phyloP scores from a whole-genome alignment of 2,329 filamentous ascomycete genomes.

The Talaromyces pinophilus region DNA sequence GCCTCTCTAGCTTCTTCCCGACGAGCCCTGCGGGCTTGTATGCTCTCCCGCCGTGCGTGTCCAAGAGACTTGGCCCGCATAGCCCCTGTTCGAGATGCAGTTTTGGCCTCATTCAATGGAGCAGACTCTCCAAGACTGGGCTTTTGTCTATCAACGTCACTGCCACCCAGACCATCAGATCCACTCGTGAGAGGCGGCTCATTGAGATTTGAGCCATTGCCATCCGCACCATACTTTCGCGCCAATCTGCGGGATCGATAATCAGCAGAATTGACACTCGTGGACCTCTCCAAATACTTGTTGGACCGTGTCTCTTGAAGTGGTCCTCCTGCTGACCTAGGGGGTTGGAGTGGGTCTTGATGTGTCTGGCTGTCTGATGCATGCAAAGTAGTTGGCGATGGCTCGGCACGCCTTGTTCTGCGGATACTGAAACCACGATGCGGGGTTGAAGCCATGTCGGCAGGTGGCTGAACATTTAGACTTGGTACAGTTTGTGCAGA shows the following conservation, averaged over 20 bases:
- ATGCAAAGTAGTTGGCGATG: slow-evolving; percentile 58
- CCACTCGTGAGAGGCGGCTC: slow-evolving; percentile 75
- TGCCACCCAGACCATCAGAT: slow-evolving; percentile 70
- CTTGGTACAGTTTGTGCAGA: slow-evolving; percentile 70
- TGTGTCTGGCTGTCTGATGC: slow-evolving; percentile 65
- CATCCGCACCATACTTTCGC: slow-evolving; percentile 57
- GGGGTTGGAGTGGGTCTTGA: slow-evolving; percentile 75
- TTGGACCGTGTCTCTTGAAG: slow-evolving; percentile 58
- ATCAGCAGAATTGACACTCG: slow-evolving; percentile 88
- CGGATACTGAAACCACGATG: slow-evolving; percentile 89
- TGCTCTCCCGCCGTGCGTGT: slow-evolving; percentile 86
- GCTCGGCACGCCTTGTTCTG: slow-evolving; percentile 57
- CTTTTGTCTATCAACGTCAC: slow-evolving; percentile 44
- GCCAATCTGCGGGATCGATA: slow-evolving; percentile 65
- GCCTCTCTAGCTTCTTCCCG: slow-evolving; percentile 72
- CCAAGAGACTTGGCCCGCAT: slow-evolving; percentile 83
- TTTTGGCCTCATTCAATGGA: slow-evolving; percentile 53
- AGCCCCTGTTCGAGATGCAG: slow-evolving; percentile 61
- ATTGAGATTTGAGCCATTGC: slow-evolving; percentile 53
- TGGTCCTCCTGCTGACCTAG: slow-evolving; percentile 57
- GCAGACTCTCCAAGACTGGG: slow-evolving; percentile 51
- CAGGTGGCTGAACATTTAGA: slow-evolving; percentile 76
- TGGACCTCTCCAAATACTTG: slow-evolving; percentile 77
- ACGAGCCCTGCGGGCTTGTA: slow-evolving; percentile 77
- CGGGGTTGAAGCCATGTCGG: slow-evolving; percentile 64